A percentile compares a stretch with the other conserved stretches of the same genome.
Evolutionary conservation across 2,329 filamentous ascomycete species (phyloP).

Genomic region (Curvularia hawaiiensis): DNA sequence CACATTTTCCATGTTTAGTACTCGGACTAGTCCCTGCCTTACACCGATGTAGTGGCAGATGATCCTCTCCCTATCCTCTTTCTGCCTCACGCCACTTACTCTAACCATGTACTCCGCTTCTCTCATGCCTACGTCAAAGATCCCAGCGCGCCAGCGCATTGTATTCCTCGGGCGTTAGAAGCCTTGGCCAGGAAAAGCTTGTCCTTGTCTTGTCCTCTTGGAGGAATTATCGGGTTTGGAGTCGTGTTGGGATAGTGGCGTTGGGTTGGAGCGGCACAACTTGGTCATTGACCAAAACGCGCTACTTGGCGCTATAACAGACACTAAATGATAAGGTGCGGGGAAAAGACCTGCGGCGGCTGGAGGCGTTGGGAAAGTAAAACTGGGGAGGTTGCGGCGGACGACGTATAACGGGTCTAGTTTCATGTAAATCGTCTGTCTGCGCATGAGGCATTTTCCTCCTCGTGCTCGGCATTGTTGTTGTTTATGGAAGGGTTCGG

Average conservation of each 20-base stretch:
- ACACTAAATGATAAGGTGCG: not conserved
- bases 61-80: not conserved
- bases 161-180: not conserved
- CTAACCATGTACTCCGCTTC: not conserved
- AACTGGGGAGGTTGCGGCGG: not conserved
- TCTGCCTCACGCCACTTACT: not conserved
- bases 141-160: not conserved
- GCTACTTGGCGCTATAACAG: not conserved
- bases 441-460: not conserved
- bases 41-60: not conserved
- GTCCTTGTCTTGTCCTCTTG: not conserved
- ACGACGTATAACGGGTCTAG: not conserved
- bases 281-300: not conserved
- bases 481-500: not conserved
- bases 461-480: not conserved
- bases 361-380: not conserved
- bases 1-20: not conserved
- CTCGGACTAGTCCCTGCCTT: not conserved
- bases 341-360: not conserved
- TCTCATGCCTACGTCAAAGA: not conserved
- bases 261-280: not conserved
- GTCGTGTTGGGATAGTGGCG: not conserved
- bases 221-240: not conserved
- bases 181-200: not conserved
- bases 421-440: not conserved